These are phyloP conservation scores for Margaritispora aquatica DNA, from an alignment of 495 filamentous ascomycete species.

Conservation along the genomic window DNA sequence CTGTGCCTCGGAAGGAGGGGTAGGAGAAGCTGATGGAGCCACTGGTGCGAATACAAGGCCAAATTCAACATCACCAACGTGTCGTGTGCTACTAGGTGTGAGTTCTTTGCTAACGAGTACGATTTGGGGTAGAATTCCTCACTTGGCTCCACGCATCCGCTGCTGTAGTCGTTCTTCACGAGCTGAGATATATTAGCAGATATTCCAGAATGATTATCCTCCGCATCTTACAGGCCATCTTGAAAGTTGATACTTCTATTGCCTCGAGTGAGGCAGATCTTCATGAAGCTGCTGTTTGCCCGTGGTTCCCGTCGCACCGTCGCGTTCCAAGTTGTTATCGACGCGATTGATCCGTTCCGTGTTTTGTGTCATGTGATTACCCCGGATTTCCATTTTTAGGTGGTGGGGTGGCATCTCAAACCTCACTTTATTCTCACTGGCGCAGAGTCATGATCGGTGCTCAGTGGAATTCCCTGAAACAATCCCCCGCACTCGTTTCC, in stretches of 20 bases:
- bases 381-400: no score
- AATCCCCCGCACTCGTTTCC: neutral
- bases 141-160: slow-evolving; percentile 23
- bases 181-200: slow-evolving; percentile 15
- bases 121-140: slow-evolving; percentile 1
- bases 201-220: neutral
- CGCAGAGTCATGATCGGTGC: neutral
- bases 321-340: neutral
- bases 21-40: slow-evolving; percentile 6
- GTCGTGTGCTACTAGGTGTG: slow-evolving; percentile 15
- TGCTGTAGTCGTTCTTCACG: slow-evolving; percentile 24
- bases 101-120: neutral
- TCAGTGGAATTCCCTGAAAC: neutral
- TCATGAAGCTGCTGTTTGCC: no score
- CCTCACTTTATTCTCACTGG: no score
- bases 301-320: no score
- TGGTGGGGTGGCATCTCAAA: no score
- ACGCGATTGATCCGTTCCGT: neutral
- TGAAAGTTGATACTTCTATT: neutral
- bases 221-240: slow-evolving; percentile 12
- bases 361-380: neutral
- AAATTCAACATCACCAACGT: slow-evolving; percentile 26
- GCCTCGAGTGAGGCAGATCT: neutral
- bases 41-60: slow-evolving; percentile 17
- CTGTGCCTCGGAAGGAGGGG: slow-evolving; percentile 1